phyloP scores from a whole-genome alignment of 129 eudicot species.

The Solidago caesia region DNA sequence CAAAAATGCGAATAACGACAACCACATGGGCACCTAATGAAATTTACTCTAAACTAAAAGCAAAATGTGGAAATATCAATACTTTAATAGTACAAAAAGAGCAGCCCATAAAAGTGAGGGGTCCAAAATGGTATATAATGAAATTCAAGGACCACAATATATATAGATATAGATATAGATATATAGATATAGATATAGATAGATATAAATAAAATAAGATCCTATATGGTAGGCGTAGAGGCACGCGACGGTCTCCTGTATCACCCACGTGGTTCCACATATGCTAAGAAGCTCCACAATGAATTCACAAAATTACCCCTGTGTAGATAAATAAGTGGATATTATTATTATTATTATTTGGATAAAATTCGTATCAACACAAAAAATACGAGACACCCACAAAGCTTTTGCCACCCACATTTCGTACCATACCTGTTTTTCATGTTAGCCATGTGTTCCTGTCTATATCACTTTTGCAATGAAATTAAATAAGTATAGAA shows the following conservation, averaged over 20 bases:
- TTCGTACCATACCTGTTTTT: conserved; percentile 22
- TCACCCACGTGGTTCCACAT: conserved; percentile 47
- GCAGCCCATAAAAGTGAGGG: conserved; percentile 2
- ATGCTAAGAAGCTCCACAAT: conserved; percentile 4
- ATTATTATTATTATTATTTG: conserved; percentile 10
- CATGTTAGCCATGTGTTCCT: conserved; percentile 16
- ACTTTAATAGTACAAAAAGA: neutral
- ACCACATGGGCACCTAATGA: too few species aligned
- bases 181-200: conserved; percentile 3
- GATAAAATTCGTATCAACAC: conserved; percentile 23
- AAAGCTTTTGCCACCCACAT: conserved; percentile 27
- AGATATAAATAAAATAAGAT: conserved; percentile 23
- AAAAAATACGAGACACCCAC: neutral
- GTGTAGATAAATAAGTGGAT: conserved; percentile 23
- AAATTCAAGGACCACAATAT: neutral
- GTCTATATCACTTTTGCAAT: conserved; percentile 5
- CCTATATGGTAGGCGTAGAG: conserved; percentile 28
- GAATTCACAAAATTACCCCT: conserved; percentile 26
- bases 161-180: neutral
- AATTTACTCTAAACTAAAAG: neutral
- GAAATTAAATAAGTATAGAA: neutral
- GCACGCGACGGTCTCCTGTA: conserved; percentile 30
- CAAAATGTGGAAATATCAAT: neutral
- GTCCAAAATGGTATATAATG: conserved; percentile 17
- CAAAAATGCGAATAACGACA: too few species aligned